Evolutionary conservation across 768 basidiomycete species (phyloP).

Genomic region (Suillus subaureus): DNA sequence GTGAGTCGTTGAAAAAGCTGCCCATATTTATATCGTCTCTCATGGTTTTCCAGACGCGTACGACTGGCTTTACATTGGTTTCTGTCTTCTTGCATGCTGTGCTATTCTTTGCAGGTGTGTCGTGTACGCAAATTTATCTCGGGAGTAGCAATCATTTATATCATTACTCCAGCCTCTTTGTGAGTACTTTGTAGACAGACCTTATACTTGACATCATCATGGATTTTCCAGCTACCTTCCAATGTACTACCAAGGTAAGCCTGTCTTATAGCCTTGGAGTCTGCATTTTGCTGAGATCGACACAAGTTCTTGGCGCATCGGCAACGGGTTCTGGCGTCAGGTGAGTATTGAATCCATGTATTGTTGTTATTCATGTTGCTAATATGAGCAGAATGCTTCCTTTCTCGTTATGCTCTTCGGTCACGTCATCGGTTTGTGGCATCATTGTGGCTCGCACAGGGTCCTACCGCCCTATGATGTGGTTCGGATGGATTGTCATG

Average conservation of each 20-base stretch:
- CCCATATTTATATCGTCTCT: background rate
- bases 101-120: slow-evolving; percentile 35
- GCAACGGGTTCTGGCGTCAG: slow-evolving; percentile 36
- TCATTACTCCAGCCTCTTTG: slow-evolving; percentile 25
- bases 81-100: slow-evolving; percentile 37
- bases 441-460: slow-evolving; percentile 28
- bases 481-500: slow-evolving; percentile 32
- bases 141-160: background rate
- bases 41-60: slow-evolving; percentile 33
- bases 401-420: slow-evolving; percentile 30
- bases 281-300: background rate
- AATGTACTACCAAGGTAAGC: slow-evolving; percentile 40
- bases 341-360: slow-evolving; percentile 15
- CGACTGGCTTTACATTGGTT: slow-evolving; percentile 36
- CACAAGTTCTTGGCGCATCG: slow-evolving; percentile 37
- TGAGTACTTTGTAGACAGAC: slow-evolving; percentile 12
- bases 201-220: slow-evolving; percentile 10
- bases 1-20: slow-evolving; percentile 15
- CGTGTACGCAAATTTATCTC: background rate
- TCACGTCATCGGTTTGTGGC: slow-evolving; percentile 25
- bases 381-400: slow-evolving; percentile 36
- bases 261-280: background rate
- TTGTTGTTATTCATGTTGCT: background rate
- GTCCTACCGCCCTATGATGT: slow-evolving; percentile 35
- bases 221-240: slow-evolving; percentile 35